phyloP scores from a whole-genome alignment of 371 early-diverging fungal species.

The Mortierella sp. region DNA sequence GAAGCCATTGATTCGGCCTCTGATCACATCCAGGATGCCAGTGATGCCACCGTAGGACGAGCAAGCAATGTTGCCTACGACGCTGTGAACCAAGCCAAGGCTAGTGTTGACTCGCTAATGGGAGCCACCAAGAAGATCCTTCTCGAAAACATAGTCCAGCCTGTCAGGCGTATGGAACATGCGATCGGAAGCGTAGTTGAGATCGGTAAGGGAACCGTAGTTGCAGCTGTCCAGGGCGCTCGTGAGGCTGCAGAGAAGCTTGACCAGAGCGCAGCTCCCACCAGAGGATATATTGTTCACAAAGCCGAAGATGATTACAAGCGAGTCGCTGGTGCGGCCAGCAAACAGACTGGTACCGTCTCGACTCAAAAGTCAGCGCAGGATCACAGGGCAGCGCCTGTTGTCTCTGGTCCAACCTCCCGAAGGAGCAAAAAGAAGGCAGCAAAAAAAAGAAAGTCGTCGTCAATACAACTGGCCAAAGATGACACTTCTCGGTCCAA shows the following conservation, averaged over 20 bases:
- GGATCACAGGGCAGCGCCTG: background rate
- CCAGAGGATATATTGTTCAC: too few relatives aligned
- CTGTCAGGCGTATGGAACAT: background rate
- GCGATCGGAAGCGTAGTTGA: constrained; percentile 1
- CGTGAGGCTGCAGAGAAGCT: constrained; percentile 1
- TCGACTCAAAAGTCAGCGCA: background rate
- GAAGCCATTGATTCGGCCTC: background rate
- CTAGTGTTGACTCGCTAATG: background rate
- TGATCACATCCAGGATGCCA: background rate
- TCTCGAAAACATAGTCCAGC: background rate
- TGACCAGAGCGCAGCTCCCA: too few relatives aligned
- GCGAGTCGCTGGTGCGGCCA: too few relatives aligned
- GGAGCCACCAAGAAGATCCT: constrained; percentile 3
- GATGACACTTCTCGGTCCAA: background rate
- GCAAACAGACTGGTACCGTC: too few relatives aligned
- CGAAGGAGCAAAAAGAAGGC: too few relatives aligned
- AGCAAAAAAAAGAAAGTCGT: too few relatives aligned
- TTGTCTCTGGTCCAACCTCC: too few relatives aligned
- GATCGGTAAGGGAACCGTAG: background rate
- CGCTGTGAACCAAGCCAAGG: background rate
- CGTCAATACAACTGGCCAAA: too few relatives aligned
- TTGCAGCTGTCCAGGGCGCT: background rate
- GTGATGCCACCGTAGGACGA: background rate
- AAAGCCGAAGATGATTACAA: too few relatives aligned
- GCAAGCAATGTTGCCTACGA: background rate